A percentile compares a stretch with the other conserved stretches of the same genome.
These are phyloP conservation scores for Hypomontagnella submonticulosa DNA, from an alignment of 495 filamentous ascomycete genomes.

Conservation along the genomic window DNA sequence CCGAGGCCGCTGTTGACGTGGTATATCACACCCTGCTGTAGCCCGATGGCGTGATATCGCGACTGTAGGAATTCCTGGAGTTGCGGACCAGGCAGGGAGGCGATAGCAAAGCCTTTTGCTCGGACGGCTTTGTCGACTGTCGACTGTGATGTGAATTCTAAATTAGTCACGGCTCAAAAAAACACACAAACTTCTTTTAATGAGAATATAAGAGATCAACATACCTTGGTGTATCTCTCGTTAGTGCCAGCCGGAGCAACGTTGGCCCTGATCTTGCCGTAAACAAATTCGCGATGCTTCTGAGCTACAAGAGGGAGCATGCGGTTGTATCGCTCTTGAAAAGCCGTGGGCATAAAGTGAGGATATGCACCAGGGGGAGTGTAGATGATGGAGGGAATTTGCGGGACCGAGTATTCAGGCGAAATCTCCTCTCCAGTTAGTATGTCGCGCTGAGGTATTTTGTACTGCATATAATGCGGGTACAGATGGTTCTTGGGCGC, in stretches of 20 bases:
- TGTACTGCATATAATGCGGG: neutral
- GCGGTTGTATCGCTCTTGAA: conserved; percentile 30
- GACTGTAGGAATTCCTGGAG: neutral
- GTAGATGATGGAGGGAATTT: conserved; percentile 37
- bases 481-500: neutral
- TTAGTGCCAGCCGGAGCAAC: conserved; percentile 2
- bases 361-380: conserved; percentile 38
- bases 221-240: conserved; percentile 28
- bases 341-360: neutral
- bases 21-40: neutral
- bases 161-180: conserved; percentile 12
- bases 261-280: conserved; percentile 13
- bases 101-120: neutral
- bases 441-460: conserved; percentile 26
- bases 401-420: conserved; percentile 40
- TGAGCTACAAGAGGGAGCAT: conserved; percentile 39
- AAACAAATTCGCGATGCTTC: conserved; percentile 8
- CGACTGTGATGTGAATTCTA: neutral
- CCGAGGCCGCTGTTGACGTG: neutral
- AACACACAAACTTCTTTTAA: neutral
- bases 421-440: conserved; percentile 39
- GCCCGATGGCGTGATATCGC: neutral
- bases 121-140: neutral
- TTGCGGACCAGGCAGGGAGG: neutral
- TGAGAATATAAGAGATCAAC: neutral